These are phyloP conservation scores for Crepidotus variabilis DNA, from an alignment of 768 basidiomycete genomes.

Conservation along the genomic window DNA sequence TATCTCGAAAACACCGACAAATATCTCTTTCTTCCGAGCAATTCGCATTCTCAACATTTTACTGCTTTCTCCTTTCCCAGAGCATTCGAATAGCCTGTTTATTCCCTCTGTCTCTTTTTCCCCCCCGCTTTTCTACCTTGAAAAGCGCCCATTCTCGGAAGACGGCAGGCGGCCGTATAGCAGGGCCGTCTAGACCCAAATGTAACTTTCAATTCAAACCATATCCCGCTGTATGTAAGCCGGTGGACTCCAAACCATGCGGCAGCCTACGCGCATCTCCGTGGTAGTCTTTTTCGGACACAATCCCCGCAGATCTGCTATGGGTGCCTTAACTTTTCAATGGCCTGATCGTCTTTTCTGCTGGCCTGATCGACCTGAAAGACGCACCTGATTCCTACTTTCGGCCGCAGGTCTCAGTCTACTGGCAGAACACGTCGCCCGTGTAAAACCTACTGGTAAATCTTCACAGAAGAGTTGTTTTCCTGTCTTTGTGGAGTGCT, in stretches of 20 bases:
- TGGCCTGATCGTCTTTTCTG: background rate
- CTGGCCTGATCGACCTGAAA: background rate
- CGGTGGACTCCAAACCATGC: background rate
- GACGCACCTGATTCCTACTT: background rate
- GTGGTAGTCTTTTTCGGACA: background rate
- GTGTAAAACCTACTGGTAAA: background rate
- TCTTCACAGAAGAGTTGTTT: background rate
- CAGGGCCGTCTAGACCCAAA: no score
- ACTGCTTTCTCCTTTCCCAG: background rate
- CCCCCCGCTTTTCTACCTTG: no score
- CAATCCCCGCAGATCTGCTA: no score
- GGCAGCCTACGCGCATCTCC: background rate
- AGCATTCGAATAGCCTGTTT: background rate
- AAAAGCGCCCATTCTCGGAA: background rate
- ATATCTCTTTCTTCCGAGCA: background rate
- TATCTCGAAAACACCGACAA: background rate
- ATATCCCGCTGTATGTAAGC: background rate
- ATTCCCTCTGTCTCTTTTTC: background rate
- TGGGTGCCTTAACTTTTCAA: no score
- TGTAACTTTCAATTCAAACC: no score
- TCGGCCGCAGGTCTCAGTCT: background rate
- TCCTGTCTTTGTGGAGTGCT: background rate
- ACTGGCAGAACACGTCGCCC: background rate
- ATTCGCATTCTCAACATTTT: background rate
- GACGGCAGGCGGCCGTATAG: no score